Evolutionary conservation across 2,329 filamentous ascomycete genomes (phyloP), one percentile per base, ranked within the genome.

Genomic region (Colletotrichum eremochloae): DNA sequence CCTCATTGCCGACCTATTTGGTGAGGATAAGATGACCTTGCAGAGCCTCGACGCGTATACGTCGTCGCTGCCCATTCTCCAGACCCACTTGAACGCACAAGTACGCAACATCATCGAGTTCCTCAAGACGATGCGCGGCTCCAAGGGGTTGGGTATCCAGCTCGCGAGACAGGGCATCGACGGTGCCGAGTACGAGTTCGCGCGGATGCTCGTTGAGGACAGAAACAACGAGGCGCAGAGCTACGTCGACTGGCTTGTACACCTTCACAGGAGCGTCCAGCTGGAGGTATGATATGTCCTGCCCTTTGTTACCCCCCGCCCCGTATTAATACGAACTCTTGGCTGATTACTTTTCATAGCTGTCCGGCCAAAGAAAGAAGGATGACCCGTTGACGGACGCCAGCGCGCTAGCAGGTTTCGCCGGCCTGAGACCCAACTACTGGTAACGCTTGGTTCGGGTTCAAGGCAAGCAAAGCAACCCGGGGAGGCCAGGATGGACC

Each of bases 241-340:
- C 80, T 99, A 98, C 82, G 96, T 98, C 44, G 96, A 99, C 84
- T 99, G 96, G 96, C 86, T 99, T 78, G 96, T 99, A 70, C 94
- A 97, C 82, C 88, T 98, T 74, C 96, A 99, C 83, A 92, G 96
- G 77, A 92, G 93, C 76, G 96, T 99, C 75, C 95, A 97, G 80
- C 86, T 97, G 75, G 96, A 99, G 88, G 90, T 92, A 81, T 83
- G 88, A 67, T 40, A 33, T 44, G 40, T 2, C 15, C 18, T 29
- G n/a, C 46, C 12, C 50, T 3, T n/a, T 48, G 6, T 7, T 31
- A 7, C 57, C 36, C 2, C 5, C 11, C 42, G 36, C 7, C 15
- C 6, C 20, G 11, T 8, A 2, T 42, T 4, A 11, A 2, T 42
- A n/a, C 14, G 33, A 14, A 62, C 3, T 55, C 20, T 62, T 38